Percentiles rank a stretch among this genome's conserved stretches.
Evolutionary conservation across 441 rosid species (phyloP).

Genomic region (Gossypium armourianum): DNA sequence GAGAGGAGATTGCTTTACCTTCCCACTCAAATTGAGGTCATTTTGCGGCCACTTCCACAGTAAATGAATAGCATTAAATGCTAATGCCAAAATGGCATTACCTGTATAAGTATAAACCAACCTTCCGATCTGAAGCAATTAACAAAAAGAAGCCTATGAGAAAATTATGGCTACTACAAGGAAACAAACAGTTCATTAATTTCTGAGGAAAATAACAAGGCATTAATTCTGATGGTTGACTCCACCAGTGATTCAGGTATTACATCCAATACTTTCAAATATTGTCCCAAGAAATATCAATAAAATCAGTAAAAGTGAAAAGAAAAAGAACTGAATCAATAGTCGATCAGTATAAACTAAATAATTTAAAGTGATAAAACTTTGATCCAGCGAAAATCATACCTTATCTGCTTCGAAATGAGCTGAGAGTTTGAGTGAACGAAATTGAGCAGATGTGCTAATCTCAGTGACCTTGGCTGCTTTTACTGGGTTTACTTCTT

Average conservation of each 20-base stretch:
- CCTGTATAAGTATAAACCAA: slow-evolving; percentile 42
- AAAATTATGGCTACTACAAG: background rate
- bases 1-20: slow-evolving; percentile 27
- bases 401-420: slow-evolving; percentile 34
- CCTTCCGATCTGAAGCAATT: slow-evolving; percentile 35
- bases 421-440: slow-evolving; percentile 42
- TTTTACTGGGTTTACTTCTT: slow-evolving; percentile 38
- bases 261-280: background rate
- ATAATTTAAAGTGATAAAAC: background rate
- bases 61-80: slow-evolving; percentile 35
- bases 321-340: background rate
- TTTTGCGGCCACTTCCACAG: slow-evolving; percentile 42
- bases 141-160: slow-evolving; percentile 12
- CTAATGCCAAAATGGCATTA: slow-evolving; percentile 36
- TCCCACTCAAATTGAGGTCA: slow-evolving; percentile 29
- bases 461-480: slow-evolving; percentile 44
- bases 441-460: slow-evolving; percentile 49
- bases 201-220: background rate
- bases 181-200: background rate
- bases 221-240: background rate
- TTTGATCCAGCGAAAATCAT: background rate
- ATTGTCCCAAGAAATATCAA: background rate
- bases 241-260: background rate
- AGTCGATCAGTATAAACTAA: background rate
- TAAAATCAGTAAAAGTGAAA: background rate